Evolutionary conservation across 2,329 filamentous ascomycete genomes (phyloP).

Genomic region (Coniochaeta sp.): DNA sequence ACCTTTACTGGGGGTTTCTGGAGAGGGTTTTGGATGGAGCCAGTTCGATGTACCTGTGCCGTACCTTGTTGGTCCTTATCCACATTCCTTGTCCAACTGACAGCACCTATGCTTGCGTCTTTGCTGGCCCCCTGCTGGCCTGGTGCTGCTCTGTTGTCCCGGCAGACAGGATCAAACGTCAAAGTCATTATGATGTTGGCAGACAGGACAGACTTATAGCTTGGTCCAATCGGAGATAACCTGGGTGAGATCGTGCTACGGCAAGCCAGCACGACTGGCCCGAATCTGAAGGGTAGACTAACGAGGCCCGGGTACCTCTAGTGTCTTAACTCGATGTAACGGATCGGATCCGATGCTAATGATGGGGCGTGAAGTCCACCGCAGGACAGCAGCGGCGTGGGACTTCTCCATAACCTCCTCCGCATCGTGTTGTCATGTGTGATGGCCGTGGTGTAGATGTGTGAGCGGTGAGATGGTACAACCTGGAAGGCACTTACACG

Average conservation of each 20-base stretch:
- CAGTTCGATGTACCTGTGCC: too few species aligned
- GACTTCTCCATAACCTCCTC: too few species aligned
- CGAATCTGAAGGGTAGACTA: not conserved
- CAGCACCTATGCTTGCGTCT: too few species aligned
- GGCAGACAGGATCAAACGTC: not conserved
- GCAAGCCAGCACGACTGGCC: not conserved
- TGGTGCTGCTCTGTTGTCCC: not conserved
- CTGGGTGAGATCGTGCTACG: conserved; percentile 2
- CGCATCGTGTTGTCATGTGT: not conserved
- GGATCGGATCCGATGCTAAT: too few species aligned
- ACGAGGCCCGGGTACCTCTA: too few species aligned
- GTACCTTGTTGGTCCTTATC: not conserved
- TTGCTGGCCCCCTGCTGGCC: too few species aligned
- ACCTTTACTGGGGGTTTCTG: conserved; percentile 2
- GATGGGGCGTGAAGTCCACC: too few species aligned
- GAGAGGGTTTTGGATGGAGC: too few species aligned
- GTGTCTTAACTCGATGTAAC: too few species aligned
- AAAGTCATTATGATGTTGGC: conserved; percentile 1
- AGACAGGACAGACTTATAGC: not conserved
- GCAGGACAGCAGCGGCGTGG: too few species aligned
- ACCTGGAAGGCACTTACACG: too few species aligned
- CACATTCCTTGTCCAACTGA: not conserved
- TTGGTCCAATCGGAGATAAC: conserved; percentile 6
- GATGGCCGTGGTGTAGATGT: not conserved
- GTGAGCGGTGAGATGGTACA: not conserved